Conservation (phyloP, 352 stramenopile genomes). For the Globisporangium rhizosaccharum region DNA sequence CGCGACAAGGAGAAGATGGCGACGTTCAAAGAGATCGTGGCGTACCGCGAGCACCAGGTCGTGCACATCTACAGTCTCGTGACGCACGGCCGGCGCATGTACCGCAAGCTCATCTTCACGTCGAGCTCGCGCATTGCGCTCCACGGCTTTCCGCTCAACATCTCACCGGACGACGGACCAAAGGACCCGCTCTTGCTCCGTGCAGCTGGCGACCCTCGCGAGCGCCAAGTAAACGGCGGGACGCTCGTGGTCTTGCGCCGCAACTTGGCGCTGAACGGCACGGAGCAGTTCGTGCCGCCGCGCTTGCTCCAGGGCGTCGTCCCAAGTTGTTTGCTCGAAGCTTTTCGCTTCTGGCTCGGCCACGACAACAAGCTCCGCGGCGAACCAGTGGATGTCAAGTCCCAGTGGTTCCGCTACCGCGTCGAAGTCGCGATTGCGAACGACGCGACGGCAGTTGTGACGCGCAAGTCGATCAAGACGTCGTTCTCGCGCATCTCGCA, state of each 20-base stretch:
- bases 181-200: constrained; percentile 58
- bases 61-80: constrained; percentile 97
- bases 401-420: constrained; percentile 86
- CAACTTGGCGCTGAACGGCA: constrained; percentile 58
- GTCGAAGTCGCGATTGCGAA: constrained; percentile 64
- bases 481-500: constrained; percentile 59
- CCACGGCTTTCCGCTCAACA: constrained; percentile 85
- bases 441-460: constrained; percentile 39
- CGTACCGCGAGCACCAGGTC: constrained; percentile 87
- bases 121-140: constrained; percentile 93
- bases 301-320: constrained; percentile 93
- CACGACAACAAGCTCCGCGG: constrained; percentile 93
- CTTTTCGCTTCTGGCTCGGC: constrained; percentile 97
- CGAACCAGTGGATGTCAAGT: constrained; percentile 86
- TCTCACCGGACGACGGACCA: constrained; percentile 51
- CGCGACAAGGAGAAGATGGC: constrained; percentile 66
- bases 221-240: constrained; percentile 53
- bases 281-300: constrained; percentile 87
- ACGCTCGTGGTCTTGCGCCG: constrained; percentile 90
- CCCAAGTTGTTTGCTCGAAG: constrained; percentile 92
- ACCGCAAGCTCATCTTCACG: constrained; percentile 96
- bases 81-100: constrained; percentile 94
- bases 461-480: constrained; percentile 57
- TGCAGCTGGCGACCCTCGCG: constrained; percentile 58
- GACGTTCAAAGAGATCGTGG: constrained; percentile 98